Evolutionary conservation across 257 asterid genomes (phyloP), one percentile per base, ranked within the genome.

Genomic region (Petunia axillaris): DNA sequence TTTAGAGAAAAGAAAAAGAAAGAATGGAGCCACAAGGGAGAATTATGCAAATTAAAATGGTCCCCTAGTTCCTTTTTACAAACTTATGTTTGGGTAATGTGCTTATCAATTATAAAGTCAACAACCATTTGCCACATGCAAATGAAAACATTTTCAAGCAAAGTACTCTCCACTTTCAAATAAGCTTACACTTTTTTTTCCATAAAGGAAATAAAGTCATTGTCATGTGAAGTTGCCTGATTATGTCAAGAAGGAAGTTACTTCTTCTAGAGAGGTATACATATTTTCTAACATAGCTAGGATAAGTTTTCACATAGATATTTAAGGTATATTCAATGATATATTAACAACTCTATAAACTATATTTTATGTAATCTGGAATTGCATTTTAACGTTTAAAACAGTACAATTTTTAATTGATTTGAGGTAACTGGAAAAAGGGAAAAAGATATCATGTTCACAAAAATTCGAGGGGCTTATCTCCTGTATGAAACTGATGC

Each of bases 91-190:
- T 46, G 10, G 77, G 59, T 46, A 70, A 48, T 71, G 77, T 71
- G 59, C 77, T 71, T 48, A 38, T 71, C 77, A 71, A 71, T 71
- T 48, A 71, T 71, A 71, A 71, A 71, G 59, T 71, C 77, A 71
- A 71, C 77, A 71, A 25, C 77, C 60, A 70, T 71, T 71, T 71
- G 16, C 59, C 77, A 71, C 77, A 71, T 71, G 77, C 59, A 71
- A 25, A 46, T 70, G 77, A 46, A 70, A 70, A 70, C 58, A 9
- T 70, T 2, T 70, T 70, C 77, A 70, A 71, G 60, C 43, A 71
- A 71, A 71, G 43, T 71, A 71, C 7, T 44, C 25, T 48, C 11
- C 77, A 46, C 77, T 71, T 48, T 70, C 16, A 48, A 70, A 70
- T 70, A 46, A 4, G 59, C 25, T 48, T 46, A 0, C 59, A 70